phyloP scores from a whole-genome alignment of 345 rosid genomes.

The Pistacia integerrima region DNA sequence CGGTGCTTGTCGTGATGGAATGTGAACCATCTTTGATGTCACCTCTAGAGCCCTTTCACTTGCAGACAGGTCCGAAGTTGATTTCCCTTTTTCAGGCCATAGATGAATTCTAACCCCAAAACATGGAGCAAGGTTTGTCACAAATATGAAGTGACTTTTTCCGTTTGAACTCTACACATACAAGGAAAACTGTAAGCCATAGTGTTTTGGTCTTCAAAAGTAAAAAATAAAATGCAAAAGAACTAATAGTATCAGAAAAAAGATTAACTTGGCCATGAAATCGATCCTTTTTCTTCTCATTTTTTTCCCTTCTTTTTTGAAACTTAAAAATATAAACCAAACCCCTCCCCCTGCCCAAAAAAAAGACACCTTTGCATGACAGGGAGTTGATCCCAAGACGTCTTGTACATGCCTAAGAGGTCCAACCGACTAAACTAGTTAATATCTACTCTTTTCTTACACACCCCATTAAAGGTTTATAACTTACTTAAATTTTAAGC shows the following conservation, averaged over 20 bases:
- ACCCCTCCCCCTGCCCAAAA: too few relatives aligned
- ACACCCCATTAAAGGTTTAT: background rate
- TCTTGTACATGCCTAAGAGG: too few relatives aligned
- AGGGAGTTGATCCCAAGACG: too few relatives aligned
- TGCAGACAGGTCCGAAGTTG: slow-evolving; percentile 52
- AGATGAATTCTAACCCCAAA: slow-evolving; percentile 91
- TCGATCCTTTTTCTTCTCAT: too few relatives aligned
- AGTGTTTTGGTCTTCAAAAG: slow-evolving; percentile 5
- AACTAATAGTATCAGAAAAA: background rate
- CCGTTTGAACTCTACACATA: slow-evolving; percentile 74
- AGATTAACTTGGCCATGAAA: background rate
- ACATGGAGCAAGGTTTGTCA: slow-evolving; percentile 94
- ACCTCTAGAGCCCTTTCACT: slow-evolving; percentile 70
- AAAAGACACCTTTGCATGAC: too few relatives aligned
- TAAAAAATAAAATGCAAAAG: slow-evolving; percentile 4
- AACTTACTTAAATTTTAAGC: background rate
- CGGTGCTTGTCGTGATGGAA: slow-evolving; percentile 94
- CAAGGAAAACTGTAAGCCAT: slow-evolving; percentile 28
- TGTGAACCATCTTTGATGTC: slow-evolving; percentile 92
- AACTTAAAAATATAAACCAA: too few relatives aligned
- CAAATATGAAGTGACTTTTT: slow-evolving; percentile 82
- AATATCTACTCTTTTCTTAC: background rate
- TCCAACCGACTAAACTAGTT: too few relatives aligned
- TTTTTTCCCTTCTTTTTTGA: too few relatives aligned
- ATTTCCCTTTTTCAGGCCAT: slow-evolving; percentile 82